Evolutionary conservation across 331 rosid genomes (phyloP), one percentile per base, ranked within the genome.

Genomic region (Rhamnella rubrinervis): DNA sequence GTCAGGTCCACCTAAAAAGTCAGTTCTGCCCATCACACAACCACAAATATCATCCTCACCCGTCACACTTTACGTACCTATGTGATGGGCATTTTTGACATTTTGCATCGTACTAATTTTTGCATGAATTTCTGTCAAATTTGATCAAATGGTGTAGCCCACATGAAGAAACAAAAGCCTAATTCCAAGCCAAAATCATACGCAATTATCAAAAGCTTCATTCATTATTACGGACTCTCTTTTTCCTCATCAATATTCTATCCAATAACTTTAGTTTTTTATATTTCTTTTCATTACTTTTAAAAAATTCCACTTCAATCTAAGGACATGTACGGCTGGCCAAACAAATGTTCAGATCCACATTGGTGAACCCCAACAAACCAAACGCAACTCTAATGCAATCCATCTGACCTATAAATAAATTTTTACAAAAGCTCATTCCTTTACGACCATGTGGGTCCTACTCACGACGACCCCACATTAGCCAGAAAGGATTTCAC

Each of bases 121-220:
- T 55, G 77, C 83, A 76, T 71, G 85, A 76, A 81, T 76, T 80
- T 78, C 78, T 73, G 70, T 63, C 4, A 44, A 44, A 72, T 47
- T 60, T 51, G 19, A 28, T 46, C 69, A 44, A 61, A 21, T 64
- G 59, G 49, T 26, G 47, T n/a, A 60, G 64, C 69, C 63, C 83
- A 78, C 83, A 76, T 71, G 58, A 4, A 1, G 4, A 44, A 40
- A 40, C 3, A 7, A 47, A 71, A 75, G 75, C 73, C 75, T 47
- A 66, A 77, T 67, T 58, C 38, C 50, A 19, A 75, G 74, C 78
- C 51, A 31, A 28, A 26, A 76, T 70, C 78, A 86, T 78, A 83
- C 75, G 82, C 80, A 49, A 79, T 81, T 65, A 76, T 83, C 77
- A 63, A 49, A 49, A 57, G 49, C 11, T 44, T 8, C 49, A 44